Base-by-base conservation (phyloP, 1,284 basidiomycete genomes). In the Entoloma clypeatum region DNA sequence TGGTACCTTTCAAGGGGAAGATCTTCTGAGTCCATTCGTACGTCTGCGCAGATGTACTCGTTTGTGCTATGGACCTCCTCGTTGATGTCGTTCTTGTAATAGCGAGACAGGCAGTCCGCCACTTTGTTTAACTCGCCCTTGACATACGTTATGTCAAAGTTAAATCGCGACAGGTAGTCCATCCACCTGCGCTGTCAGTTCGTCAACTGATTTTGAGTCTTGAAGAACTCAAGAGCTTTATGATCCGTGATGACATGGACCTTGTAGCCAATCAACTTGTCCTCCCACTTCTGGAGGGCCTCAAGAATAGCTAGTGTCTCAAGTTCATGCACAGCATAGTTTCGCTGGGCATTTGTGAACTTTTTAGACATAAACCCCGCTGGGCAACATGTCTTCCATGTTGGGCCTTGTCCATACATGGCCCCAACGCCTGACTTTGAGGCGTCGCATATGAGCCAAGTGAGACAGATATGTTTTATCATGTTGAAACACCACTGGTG, bases 311-410 rank as follows among this genome's bases (percentile, higher is more conserved):
- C 67, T 2, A 72, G 43, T 0, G 61, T 60, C 34, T 72, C 68
- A 4, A 56, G 47, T 36, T 72, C 62, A 38, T 58, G 62, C 1
- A 63, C 58, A 1, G 45, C 48, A 31, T 72, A 71, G 19, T 64
- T 55, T 4, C 56, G 54, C 44, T 72, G 68, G 1, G 64, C 63
- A 11, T 40, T 19, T 0, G 63, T 65, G 34, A 71, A 64, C 27
- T 72, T 71, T 5, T 58, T 57, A 0, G 64, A 70, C 49, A 66
- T 63, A 37, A 72, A 71, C 1, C 62, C 67, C 0, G 65, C 64
- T 0, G 66, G 62, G 10, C 55, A n/a, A 36, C 62, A 61, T 0
- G 50, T 55, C n/a, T 55, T 45, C 67, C 68, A 71, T 0, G 56
- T 50, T 1, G 39, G 34, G 2, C 68, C 67, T 43, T 69, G 67